phyloP scores from a whole-genome alignment of 306 rosid species.

The Urtica urens region DNA sequence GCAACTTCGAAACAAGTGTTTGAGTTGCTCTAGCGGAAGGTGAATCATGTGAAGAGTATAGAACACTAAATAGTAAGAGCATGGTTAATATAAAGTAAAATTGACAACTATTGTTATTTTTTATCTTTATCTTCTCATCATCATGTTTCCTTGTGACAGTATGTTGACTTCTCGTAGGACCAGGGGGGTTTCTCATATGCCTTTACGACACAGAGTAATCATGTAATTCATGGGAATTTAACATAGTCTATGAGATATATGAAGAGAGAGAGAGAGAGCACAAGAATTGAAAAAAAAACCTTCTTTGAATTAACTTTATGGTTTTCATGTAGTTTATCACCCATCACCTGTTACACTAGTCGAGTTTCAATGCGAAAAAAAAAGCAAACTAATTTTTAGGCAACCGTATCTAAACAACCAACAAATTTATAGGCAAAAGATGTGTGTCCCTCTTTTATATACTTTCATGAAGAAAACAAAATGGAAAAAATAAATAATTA shows the following conservation, averaged over 20 bases:
- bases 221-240: slow-evolving; percentile 15
- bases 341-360: slow-evolving; percentile 94
- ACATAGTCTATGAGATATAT: not conserved
- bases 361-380: too few relatives aligned
- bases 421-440: too few relatives aligned
- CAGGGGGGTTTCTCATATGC: slow-evolving; percentile 46
- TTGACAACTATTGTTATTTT: slow-evolving; percentile 6
- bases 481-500: too few relatives aligned
- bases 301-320: slow-evolving; percentile 78
- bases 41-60: slow-evolving; percentile 40
- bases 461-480: too few relatives aligned
- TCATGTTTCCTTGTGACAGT: slow-evolving; percentile 30
- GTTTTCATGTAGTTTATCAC: slow-evolving; percentile 72
- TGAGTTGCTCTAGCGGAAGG: slow-evolving; percentile 44
- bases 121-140: slow-evolving; percentile 25
- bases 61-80: slow-evolving; percentile 8
- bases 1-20: slow-evolving; percentile 66
- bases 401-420: too few relatives aligned
- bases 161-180: slow-evolving; percentile 43
- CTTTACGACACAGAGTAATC: slow-evolving; percentile 63
- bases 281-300: slow-evolving; percentile 29
- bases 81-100: slow-evolving; percentile 12
- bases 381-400: too few relatives aligned
- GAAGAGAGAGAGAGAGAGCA: slow-evolving; percentile 6
- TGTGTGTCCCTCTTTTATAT: too few relatives aligned